Percentiles rank a stretch among this genome's conserved stretches.
phyloP scores from a whole-genome alignment of 2,329 filamentous ascomycete species.

The Botryosphaeria dothidea region DNA sequence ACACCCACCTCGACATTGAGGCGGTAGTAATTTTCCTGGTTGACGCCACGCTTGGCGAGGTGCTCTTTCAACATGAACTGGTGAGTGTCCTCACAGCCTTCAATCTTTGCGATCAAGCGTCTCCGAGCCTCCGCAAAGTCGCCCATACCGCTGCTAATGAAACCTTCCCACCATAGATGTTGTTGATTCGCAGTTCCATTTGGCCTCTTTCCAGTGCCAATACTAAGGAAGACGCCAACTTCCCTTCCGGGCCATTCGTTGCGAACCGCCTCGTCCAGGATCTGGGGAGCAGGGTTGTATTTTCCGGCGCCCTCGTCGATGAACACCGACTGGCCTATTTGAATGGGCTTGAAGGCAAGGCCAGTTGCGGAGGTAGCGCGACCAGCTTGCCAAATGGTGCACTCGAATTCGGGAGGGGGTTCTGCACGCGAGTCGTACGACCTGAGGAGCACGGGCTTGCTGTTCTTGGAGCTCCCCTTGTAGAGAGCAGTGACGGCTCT shows the following conservation, averaged over 20 bases:
- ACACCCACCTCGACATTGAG: conserved; percentile 97
- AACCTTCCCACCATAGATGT: conserved; percentile 90
- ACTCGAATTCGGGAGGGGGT: conserved; percentile 85
- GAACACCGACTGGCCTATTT: conserved; percentile 90
- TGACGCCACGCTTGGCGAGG: conserved; percentile 74
- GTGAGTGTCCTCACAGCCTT: conserved; percentile 90
- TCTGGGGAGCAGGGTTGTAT: conserved; percentile 84
- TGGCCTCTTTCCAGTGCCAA: conserved; percentile 88
- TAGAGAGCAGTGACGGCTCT: conserved; percentile 91
- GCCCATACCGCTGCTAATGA: conserved; percentile 69
- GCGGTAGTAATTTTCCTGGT: conserved; percentile 87
- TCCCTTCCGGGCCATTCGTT: conserved; percentile 97
- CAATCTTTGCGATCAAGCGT: conserved; percentile 85
- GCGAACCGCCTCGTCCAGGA: conserved; percentile 84
- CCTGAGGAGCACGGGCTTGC: conserved; percentile 72
- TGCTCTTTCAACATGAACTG: conserved; percentile 80
- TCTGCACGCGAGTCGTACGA: conserved; percentile 96
- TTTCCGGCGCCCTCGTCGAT: conserved; percentile 89
- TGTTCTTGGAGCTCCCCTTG: conserved; percentile 72
- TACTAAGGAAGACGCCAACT: conserved; percentile 85
- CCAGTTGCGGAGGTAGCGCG: conserved; percentile 90
- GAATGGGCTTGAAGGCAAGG: conserved; percentile 92
- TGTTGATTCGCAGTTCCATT: conserved; percentile 67
- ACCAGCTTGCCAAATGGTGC: conserved; percentile 95
- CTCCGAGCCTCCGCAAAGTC: conserved; percentile 89